Percentiles rank a stretch among this genome's conserved stretches.
phyloP scores from a whole-genome alignment of 2,329 filamentous ascomycete species.

The Leptographium radiaticola region DNA sequence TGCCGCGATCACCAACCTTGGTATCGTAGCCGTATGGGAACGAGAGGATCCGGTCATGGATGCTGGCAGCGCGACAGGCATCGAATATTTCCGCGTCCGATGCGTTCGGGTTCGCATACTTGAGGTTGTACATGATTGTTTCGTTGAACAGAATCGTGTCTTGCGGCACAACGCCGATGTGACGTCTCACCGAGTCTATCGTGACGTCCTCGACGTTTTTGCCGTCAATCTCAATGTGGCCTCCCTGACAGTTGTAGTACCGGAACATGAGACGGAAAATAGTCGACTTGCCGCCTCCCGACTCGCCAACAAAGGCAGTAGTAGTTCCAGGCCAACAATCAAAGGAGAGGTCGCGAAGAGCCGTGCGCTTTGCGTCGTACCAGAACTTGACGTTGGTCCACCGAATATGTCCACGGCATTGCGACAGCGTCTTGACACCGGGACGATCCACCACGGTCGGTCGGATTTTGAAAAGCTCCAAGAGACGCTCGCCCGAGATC shows the following conservation, averaged over 20 bases:
- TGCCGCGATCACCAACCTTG: constrained; percentile 37
- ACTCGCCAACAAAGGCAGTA: constrained; percentile 91
- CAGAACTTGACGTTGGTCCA: constrained; percentile 87
- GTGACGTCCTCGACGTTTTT: constrained; percentile 74
- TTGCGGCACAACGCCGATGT: constrained; percentile 93
- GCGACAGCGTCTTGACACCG: constrained; percentile 45
- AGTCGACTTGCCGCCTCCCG: constrained; percentile 92
- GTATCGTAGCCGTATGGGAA: constrained; percentile 41
- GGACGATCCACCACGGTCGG: constrained; percentile 77
- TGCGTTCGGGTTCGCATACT: constrained; percentile 35
- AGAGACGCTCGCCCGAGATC: constrained; percentile 90
- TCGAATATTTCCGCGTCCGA: constrained; percentile 35
- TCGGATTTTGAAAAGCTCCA: constrained; percentile 93
- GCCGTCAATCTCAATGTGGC: constrained; percentile 74
- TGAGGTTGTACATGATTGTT: constrained; percentile 40
- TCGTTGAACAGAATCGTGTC: constrained; percentile 63
- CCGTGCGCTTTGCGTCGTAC: constrained; percentile 77
- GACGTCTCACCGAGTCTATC: constrained; percentile 80
- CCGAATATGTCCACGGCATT: constrained; percentile 67
- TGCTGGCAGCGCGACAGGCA: constrained; percentile 39
- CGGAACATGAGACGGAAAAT: constrained; percentile 92
- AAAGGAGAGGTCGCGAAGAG: constrained; percentile 73
- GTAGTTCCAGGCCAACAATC: constrained; percentile 81
- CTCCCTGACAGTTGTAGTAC: constrained; percentile 78
- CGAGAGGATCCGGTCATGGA: constrained; percentile 39